Evolutionary conservation across 2,329 filamentous ascomycete species (phyloP).

Genomic region (Colletotrichum graminicola): DNA sequence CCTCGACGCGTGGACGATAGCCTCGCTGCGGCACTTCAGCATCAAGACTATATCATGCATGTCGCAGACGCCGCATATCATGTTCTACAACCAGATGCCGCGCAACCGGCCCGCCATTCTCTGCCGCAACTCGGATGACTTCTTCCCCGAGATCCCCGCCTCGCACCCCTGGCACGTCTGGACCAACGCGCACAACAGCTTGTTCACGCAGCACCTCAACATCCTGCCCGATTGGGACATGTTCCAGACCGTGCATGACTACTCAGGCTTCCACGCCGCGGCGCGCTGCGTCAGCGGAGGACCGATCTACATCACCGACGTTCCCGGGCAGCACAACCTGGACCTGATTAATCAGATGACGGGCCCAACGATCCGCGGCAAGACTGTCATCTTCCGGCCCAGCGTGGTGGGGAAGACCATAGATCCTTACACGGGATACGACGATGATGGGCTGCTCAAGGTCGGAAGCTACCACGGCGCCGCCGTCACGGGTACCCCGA

Average conservation of each 20-base stretch:
- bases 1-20: slow-evolving; percentile 87
- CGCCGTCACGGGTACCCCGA: slow-evolving; percentile 75
- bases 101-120: slow-evolving; percentile 79
- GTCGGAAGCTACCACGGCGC: slow-evolving; percentile 82
- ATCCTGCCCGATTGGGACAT: slow-evolving; percentile 86
- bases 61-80: slow-evolving; percentile 87
- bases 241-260: slow-evolving; percentile 75
- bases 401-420: slow-evolving; percentile 79
- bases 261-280: slow-evolving; percentile 88
- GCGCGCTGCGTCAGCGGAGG: slow-evolving; percentile 91
- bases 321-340: slow-evolving; percentile 84
- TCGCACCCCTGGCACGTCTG: slow-evolving; percentile 97
- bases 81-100: slow-evolving; percentile 87
- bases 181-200: slow-evolving; percentile 88
- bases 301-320: slow-evolving; percentile 94
- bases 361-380: slow-evolving; percentile 76
- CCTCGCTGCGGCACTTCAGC: slow-evolving; percentile 82
- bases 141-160: slow-evolving; percentile 84
- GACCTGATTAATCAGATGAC: slow-evolving; percentile 84
- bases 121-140: slow-evolving; percentile 90
- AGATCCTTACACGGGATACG: slow-evolving; percentile 80
- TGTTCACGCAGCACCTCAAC: slow-evolving; percentile 88
- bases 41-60: slow-evolving; percentile 91
- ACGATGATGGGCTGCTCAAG: slow-evolving; percentile 79
- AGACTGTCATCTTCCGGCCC: slow-evolving; percentile 85